Percentiles rank a stretch among this genome's conserved stretches.
These are phyloP conservation scores for Fragaria vesca DNA, from an alignment of 306 rosid genomes.

Conservation along the genomic window DNA sequence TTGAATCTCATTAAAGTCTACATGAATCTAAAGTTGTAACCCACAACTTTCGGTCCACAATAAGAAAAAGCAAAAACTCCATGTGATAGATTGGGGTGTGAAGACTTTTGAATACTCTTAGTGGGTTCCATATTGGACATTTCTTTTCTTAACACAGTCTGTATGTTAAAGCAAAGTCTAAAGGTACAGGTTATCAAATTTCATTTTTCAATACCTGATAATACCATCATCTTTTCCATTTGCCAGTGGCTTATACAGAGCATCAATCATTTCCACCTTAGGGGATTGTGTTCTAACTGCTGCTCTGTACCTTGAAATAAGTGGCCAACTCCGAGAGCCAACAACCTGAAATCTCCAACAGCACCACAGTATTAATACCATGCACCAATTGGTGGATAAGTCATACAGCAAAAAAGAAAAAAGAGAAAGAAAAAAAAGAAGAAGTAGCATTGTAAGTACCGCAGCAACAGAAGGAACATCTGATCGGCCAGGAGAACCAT, in stretches of 20 bases:
- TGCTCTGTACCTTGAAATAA: conserved; percentile 90
- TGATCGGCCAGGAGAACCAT: conserved; percentile 64
- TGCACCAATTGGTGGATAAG: conserved; percentile 1
- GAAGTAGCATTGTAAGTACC: conserved; percentile 34
- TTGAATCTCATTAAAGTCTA: neutral
- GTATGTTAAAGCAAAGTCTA: neutral
- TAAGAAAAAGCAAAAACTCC: neutral
- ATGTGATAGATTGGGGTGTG: neutral
- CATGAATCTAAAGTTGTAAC: neutral
- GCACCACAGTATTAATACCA: conserved; percentile 10
- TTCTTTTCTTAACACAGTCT: neutral
- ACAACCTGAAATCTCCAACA: conserved; percentile 56
- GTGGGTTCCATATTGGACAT: neutral
- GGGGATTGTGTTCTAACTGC: conserved; percentile 78
- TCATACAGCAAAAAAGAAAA: neutral
- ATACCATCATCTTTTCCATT: conserved; percentile 79
- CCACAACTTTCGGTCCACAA: neutral
- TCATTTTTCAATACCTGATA: conserved; percentile 54
- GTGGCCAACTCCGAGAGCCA: conserved; percentile 83
- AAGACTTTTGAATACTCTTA: neutral
- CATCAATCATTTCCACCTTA: conserved; percentile 81
- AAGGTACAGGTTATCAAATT: neutral
- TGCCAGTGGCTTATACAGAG: conserved; percentile 77
- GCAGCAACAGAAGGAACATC: conserved; percentile 88
- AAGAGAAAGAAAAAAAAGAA: neutral